Evolutionary conservation across 2,329 filamentous ascomycete species (phyloP).

Genomic region (Tolypocladium tundrense): DNA sequence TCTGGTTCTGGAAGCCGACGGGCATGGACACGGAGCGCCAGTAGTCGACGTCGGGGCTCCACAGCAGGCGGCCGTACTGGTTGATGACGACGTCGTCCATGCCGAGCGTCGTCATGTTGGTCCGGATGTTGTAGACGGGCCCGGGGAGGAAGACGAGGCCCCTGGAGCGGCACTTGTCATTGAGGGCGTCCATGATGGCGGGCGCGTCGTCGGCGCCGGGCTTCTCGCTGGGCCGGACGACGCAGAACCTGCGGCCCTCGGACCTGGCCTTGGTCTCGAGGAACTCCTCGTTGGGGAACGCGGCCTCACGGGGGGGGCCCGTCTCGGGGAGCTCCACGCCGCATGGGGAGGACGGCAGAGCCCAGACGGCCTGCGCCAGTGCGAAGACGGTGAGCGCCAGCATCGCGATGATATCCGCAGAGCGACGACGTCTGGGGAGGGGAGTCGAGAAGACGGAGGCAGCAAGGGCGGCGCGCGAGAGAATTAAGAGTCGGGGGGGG

Average conservation of each 20-base stretch:
- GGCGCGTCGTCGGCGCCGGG: slow-evolving; percentile 19
- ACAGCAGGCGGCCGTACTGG: slow-evolving; percentile 25
- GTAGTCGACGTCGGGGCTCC: slow-evolving; percentile 36
- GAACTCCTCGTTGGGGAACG: neutral
- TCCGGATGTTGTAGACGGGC: slow-evolving; percentile 21
- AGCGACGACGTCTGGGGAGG: neutral
- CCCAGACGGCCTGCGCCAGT: neutral
- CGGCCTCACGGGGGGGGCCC: neutral
- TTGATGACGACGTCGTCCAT: slow-evolving; percentile 32
- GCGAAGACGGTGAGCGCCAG: neutral
- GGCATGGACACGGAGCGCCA: slow-evolving; percentile 41
- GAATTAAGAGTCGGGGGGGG: neutral
- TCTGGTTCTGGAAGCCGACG: slow-evolving; percentile 45
- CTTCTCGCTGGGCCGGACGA: slow-evolving; percentile 14
- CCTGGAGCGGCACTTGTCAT: slow-evolving; percentile 15
- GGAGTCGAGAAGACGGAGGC: neutral
- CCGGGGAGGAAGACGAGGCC: slow-evolving; percentile 22
- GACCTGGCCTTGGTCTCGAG: slow-evolving; percentile 5
- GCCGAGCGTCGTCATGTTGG: slow-evolving; percentile 21
- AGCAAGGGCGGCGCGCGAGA: neutral
- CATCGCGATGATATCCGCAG: neutral
- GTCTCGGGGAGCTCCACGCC: neutral
- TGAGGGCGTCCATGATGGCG: slow-evolving; percentile 20
- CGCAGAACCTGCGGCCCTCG: slow-evolving; percentile 15
- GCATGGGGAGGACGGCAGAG: neutral